A percentile compares a stretch with the other conserved stretches of the same genome.
These are phyloP conservation scores for Albophoma yamanashiensis DNA, from an alignment of 2,329 filamentous ascomycete species.

Conservation along the genomic window DNA sequence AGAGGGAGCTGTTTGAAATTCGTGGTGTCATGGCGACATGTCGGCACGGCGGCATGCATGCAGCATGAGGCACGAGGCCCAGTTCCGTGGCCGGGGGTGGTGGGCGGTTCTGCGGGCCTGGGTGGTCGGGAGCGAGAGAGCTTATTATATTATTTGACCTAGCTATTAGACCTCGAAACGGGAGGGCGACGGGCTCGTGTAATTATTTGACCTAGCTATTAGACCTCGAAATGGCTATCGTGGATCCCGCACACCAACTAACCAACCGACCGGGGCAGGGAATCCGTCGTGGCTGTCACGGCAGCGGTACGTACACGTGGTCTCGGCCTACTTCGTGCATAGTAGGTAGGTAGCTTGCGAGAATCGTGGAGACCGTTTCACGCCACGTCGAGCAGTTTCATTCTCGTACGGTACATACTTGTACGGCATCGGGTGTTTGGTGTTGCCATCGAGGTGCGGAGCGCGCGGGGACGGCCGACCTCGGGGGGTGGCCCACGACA, in stretches of 20 bases:
- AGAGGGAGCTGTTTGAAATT: background rate
- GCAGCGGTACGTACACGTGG: background rate
- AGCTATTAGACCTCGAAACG: conserved; percentile 1
- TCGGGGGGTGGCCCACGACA: background rate
- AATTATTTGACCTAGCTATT: conserved; percentile 3
- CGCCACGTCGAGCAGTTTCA: background rate
- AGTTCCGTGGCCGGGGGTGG: background rate
- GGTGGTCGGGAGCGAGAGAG: background rate
- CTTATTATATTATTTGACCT: conserved; percentile 2
- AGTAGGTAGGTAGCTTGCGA: too few species aligned
- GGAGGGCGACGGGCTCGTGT: background rate
- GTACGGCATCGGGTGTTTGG: background rate
- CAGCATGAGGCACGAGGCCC: background rate
- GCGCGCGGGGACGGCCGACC: background rate
- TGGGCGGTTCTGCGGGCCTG: background rate
- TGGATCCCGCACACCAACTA: background rate
- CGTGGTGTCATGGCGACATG: background rate
- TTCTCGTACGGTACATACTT: background rate
- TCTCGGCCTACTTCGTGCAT: too few species aligned
- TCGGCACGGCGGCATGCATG: background rate
- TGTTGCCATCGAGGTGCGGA: background rate
- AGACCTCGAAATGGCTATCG: conserved; percentile 1
- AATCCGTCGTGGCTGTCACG: background rate
- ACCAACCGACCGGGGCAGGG: background rate
- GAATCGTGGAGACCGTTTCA: background rate